Base-by-base conservation (phyloP, 2,329 filamentous ascomycete genomes). In the Amesomyces nigricolor region DNA sequence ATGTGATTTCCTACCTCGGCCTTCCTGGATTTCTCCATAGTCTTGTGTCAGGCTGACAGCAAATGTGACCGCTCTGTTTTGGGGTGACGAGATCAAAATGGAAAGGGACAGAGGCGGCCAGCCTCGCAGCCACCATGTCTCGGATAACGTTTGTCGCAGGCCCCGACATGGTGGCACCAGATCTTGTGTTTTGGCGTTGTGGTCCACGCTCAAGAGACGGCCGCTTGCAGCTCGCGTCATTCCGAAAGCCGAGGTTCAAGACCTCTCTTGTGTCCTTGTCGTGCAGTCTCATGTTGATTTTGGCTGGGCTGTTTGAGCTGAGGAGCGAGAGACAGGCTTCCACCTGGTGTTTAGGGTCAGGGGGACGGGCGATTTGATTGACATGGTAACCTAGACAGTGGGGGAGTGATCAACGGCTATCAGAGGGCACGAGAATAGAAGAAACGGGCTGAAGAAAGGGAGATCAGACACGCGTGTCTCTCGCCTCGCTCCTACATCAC, bases 111-210 rank as follows among this genome's bases (percentile, higher is more conserved):
- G 32, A 9, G 11, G 32, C 32, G 32, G 32, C 38, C 16, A 19
- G 16, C n/a, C 17, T 19, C 40, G 40, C 17, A 8, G 40, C 10
- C 17, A 19, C 40, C 7, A 26, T 56, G 55, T 57, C 55, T 57
- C 55, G 55, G 55, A 53, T 44, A 45, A 22, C 43, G 35, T 46
- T 44, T 51, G 47, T 53, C 46, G 32, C 50, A 50, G 40, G 16
- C 22, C 48, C 54, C 54, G 49, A 43, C 35, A 30, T 35, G 26
- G 50, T 57, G 14, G 22, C 42, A 57, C 55, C 35, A 57, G 55
- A 57, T 57, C 55, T 57, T 53, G 55, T 47, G 50, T 45, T 8
- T 45, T 26, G 22, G 50, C n/a, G 5, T 6, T 37, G 17, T 30
- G 22, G 39, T 11, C 30, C 11, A 19, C 38, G 9, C 19, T 17